These are phyloP conservation scores for Amaranthus hypochondriacus DNA, from an alignment of 148 eudicot genomes.

Conservation along the genomic window DNA sequence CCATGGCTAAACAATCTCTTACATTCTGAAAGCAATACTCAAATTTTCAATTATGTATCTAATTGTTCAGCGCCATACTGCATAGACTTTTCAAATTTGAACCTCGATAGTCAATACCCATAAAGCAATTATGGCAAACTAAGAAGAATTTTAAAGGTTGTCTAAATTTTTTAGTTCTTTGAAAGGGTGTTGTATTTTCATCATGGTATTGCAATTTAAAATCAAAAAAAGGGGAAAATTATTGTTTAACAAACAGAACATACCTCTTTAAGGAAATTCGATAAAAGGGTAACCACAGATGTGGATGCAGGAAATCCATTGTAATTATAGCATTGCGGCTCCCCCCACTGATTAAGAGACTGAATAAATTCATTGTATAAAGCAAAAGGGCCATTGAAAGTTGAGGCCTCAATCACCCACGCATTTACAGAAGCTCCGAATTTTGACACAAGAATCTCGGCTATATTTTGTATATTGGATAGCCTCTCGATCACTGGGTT, in stretches of 20 bases:
- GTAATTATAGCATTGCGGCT: conserved; percentile 62
- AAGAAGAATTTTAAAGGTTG: neutral
- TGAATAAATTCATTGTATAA: conserved; percentile 64
- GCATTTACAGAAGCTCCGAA: conserved; percentile 60
- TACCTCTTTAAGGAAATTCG: conserved; percentile 62
- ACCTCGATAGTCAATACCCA: neutral
- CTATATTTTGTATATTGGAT: conserved; percentile 56
- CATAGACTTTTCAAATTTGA: neutral
- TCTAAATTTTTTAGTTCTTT: neutral
- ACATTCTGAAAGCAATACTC: neutral
- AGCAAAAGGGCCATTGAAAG: conserved; percentile 86
- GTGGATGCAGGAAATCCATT: conserved; percentile 69
- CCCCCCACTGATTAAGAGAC: conserved; percentile 56
- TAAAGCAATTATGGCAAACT: neutral
- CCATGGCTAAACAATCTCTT: neutral
- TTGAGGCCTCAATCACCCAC: conserved; percentile 81
- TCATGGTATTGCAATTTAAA: conserved; percentile 1
- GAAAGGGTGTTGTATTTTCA: neutral
- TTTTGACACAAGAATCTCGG: conserved; percentile 64
- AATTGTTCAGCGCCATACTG: neutral
- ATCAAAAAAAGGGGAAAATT: neutral
- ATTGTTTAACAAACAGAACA: neutral
- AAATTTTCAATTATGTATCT: neutral
- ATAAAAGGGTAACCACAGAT: conserved; percentile 50
- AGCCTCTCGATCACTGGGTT: conserved; percentile 77